Conservation (phyloP, 345 rosid genomes). For the Aegle marmelos region DNA sequence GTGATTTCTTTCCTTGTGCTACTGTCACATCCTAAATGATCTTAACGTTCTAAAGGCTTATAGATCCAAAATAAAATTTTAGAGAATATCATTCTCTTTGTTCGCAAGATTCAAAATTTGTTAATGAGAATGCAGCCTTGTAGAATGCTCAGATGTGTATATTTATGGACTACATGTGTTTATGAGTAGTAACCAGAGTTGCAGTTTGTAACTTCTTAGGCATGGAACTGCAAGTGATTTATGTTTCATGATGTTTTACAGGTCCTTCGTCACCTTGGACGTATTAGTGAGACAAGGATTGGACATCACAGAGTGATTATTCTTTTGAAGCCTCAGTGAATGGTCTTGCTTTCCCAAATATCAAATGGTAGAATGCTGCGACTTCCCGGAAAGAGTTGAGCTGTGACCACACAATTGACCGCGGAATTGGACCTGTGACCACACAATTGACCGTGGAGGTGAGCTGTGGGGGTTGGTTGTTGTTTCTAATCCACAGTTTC, state of each 20-base stretch:
- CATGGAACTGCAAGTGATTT: not conserved
- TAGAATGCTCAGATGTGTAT: not conserved
- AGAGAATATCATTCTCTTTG: not conserved
- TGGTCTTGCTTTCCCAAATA: not conserved
- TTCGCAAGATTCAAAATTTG: not conserved
- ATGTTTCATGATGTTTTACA: constrained; percentile 28
- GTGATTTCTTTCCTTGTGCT: constrained; percentile 17
- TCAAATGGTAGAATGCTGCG: not conserved
- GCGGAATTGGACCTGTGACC: too few relatives aligned
- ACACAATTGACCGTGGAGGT: too few relatives aligned
- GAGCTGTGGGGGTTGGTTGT: too few relatives aligned
- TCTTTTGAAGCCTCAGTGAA: constrained; percentile 63
- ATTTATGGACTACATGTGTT: not conserved
- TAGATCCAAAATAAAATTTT: not conserved
- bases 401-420: too few relatives aligned
- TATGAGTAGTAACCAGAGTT: not conserved
- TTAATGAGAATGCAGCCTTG: not conserved
- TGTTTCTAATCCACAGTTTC: too few relatives aligned
- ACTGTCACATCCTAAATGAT: not conserved
- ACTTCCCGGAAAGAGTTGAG: too few relatives aligned
- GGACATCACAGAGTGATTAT: constrained; percentile 76
- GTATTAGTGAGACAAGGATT: constrained; percentile 69
- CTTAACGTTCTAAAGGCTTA: not conserved
- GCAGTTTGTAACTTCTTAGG: not conserved
- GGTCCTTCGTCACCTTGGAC: constrained; percentile 95